Base-by-base conservation (phyloP, 345 rosid genomes). In the Melaleuca alternifolia region DNA sequence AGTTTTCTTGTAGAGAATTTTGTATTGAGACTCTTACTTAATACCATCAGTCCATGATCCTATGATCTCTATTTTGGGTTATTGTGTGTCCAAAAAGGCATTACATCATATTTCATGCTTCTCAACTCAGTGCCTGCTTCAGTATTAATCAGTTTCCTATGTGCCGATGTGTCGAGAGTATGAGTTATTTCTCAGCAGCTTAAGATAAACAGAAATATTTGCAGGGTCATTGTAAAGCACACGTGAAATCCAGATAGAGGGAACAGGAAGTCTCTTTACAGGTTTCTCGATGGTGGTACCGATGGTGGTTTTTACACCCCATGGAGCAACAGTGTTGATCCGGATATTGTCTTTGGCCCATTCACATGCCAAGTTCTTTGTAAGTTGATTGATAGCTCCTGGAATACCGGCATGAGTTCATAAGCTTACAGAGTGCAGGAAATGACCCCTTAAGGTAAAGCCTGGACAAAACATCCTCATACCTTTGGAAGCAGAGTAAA, bases 331-430 rank as follows among this genome's bases (percentile, higher is more conserved):
- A 4, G 88, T 30, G 85, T 92, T 93, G 50, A 65, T 53, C 26
- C 93, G 89, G 85, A 93, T 91, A 28, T 90, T 87, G 91, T 92
- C 93, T 61, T 90, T 88, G 6, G 92, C 92, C 94, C 94, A 92
- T 88, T 92, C 93, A 65, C 91, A 91, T 52, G 94, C 94, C 88
- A 93, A 89, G 88, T 89, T 91, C 88, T 84, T 92, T 15, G 92
- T 87, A 3, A 93, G 85, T 86, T 92, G 93, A 86, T 92, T 92
- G 13, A 91, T 87, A 18, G 93, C 94, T 52, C 92, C 93, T 91
- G 88, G 48, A 62, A 5, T 54, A 71, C 30, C 23, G 2, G 24
- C 50, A 51, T 14, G 30, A 41, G 12, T 20, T 84, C 53, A 44
- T n/a, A 23, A 50, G 12, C 24, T 10, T 53, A 48, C 79, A 52